Evolutionary conservation across 1,284 basidiomycete species (phyloP), one percentile per base, ranked within the genome.

Genomic region (Pascua sp.): DNA sequence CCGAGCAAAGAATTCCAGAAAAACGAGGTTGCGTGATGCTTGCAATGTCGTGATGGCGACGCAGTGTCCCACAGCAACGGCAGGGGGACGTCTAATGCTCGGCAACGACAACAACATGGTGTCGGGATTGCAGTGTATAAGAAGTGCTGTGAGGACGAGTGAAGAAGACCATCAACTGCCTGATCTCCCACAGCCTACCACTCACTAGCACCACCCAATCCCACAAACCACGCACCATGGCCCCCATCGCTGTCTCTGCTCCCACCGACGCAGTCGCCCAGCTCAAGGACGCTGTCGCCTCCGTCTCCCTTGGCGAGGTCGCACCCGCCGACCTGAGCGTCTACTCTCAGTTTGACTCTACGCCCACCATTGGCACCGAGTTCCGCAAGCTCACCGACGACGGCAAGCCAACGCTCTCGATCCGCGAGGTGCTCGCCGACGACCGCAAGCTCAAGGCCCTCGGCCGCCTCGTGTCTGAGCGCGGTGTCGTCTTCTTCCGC

Each of bases 401-500:
- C 38, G 65, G 61, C 38, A 62, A 64, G 44, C 66, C 68, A 2
- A 53, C 53, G 5, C 60, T 71, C 11, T 47, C 55, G 39, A 68
- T 72, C 53, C 58, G 56, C 18, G 63, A 68, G 13, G 53, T 73
- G 2, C 59, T 73, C 15, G 60, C 47, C 15, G 63, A 70, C 43
- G 63, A 66, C 11, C 56, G 44, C 12, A 65, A 67, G 47, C 57
- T 72, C 41, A 62, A 51, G 36, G 69, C 68, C 8, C 64, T 73
- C 2, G 71, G 66, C n/a, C 59, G 64, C 41, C 64, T 72, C 55
- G 77, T 87, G 52, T 83, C 85, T 3, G 82, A 85, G 56, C 84
- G 86, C 39, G 85, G 85, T 15, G 86, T 88, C 50, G 85, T 85
- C 17, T 86, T 87, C 75, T 86, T 88, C 80, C 79, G 82, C 32